Evolutionary conservation across 768 basidiomycete genomes (phyloP), one percentile per base, ranked within the genome.

Genomic region (Boletellus sp.): DNA sequence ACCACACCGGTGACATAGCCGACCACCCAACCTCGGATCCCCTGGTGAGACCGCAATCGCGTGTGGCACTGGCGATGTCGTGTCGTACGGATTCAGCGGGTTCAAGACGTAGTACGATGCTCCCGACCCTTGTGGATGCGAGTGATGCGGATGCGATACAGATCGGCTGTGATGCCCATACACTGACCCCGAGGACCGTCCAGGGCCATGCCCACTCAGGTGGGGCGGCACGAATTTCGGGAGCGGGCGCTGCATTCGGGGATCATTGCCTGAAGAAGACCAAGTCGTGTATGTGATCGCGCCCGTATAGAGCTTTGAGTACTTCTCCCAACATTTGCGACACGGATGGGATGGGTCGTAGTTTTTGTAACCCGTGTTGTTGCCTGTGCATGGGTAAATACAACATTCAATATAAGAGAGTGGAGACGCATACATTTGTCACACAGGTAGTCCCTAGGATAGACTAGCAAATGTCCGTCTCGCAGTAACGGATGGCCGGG

Each of bases 341-440:
- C 90, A 90, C 6, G 88, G 85, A 48, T 80, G 71, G 1, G 73
- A 62, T 0, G 86, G 85, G 63, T 90, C 86, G 33, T 70, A 71
- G 49, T 77, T 72, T 65, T 87, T 88, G 69, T 83, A 91, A 3
- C 90, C 89, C 1, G 77, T 80, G 63, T 92, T 91, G 34, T 72
- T 71, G 57, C 89, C 89, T 90, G 44, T 8, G 1, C 28, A 10
- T 16, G 16, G 8, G n/a, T 55, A 20, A 58, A 33, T 34, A 41
- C 9, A 26, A 8, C 16, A 3, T 5, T 11, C 8, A 4, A 16
- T 15, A 7, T 1, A 6, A 33, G 17, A 15, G 10, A 20, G 12
- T 3, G 24, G 15, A 17, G 10, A 45, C 4, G 59, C 77, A 47
- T 57, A 88, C 89, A 91, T 74, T 87, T 90, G 2, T 68, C 61